These are phyloP conservation scores for Casuarina cunninghamiana DNA, from an alignment of 306 rosid species.

Conservation along the genomic window DNA sequence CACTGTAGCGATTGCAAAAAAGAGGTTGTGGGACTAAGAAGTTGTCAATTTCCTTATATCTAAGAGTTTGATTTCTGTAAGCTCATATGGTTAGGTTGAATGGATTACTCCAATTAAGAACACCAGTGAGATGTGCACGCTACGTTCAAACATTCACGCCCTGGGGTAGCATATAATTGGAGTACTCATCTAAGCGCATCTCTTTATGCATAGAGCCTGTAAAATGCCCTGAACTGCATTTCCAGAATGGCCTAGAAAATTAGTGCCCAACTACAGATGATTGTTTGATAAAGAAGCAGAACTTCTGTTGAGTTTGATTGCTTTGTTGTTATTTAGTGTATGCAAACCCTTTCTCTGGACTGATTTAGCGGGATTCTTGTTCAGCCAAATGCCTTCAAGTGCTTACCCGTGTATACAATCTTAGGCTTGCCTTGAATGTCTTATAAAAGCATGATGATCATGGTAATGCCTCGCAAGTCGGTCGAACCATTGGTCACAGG, in stretches of 20 bases:
- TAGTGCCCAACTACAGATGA: neutral
- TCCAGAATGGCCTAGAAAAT: neutral
- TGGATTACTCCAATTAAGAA: neutral
- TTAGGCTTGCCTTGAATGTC: constrained; percentile 74
- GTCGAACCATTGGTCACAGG: too few relatives aligned
- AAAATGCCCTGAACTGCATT: constrained; percentile 4
- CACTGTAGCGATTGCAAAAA: neutral
- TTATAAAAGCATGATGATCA: constrained; percentile 73
- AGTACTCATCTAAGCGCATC: neutral
- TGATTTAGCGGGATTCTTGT: constrained; percentile 54
- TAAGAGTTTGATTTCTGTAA: constrained; percentile 10
- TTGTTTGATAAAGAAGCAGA: constrained; percentile 3
- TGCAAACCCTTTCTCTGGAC: constrained; percentile 47
- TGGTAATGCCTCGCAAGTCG: too few relatives aligned
- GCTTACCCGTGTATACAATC: constrained; percentile 49
- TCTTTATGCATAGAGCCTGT: neutral
- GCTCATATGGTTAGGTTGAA: neutral
- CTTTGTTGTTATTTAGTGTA: constrained; percentile 34
- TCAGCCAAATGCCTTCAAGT: constrained; percentile 54
- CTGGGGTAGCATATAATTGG: neutral
- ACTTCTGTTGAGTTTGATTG: constrained; percentile 15
- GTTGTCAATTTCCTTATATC: constrained; percentile 11
- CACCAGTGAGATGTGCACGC: neutral
- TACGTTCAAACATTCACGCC: neutral
- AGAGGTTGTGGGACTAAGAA: neutral